These are phyloP conservation scores for Solanum tarapatanum DNA, from an alignment of 257 asterid species.

Conservation along the genomic window DNA sequence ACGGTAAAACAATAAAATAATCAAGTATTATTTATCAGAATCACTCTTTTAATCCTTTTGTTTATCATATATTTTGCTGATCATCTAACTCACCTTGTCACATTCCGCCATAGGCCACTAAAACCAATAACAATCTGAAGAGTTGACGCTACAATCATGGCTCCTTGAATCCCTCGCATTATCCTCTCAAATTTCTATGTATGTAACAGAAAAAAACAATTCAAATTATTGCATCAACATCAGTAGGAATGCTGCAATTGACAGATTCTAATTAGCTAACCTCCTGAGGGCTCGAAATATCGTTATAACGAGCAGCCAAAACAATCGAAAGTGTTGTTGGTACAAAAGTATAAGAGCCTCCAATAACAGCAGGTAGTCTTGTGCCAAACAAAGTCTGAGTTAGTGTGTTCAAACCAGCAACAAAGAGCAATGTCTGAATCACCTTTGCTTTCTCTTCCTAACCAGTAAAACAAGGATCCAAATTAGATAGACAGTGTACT, in stretches of 20 bases:
- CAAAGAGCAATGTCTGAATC: constrained; percentile 90
- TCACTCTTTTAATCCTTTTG: not conserved
- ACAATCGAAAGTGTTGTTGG: constrained; percentile 83
- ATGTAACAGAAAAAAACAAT: not conserved
- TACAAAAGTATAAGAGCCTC: constrained; percentile 73
- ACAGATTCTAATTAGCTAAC: constrained; percentile 13
- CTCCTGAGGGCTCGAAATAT: constrained; percentile 48
- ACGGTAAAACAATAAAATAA: not conserved
- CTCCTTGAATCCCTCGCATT: constrained; percentile 88
- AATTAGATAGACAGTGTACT: not conserved
- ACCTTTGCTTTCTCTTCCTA: constrained; percentile 77
- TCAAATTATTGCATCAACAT: not conserved
- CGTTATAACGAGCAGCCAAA: constrained; percentile 62
- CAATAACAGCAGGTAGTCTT: constrained; percentile 73
- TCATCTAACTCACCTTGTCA: constrained; percentile 37
- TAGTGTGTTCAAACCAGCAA: constrained; percentile 80
- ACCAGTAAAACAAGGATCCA: not conserved
- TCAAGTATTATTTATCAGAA: not conserved
- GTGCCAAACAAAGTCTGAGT: constrained; percentile 75
- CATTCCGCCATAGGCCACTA: constrained; percentile 90
- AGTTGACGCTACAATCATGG: constrained; percentile 79
- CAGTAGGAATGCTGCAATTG: not conserved
- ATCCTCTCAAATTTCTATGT: constrained; percentile 57
- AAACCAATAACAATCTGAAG: constrained; percentile 85
- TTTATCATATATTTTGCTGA: not conserved